Percentiles rank a stretch among this genome's conserved stretches.
These are phyloP conservation scores for Citrus trifoliata DNA, from an alignment of 345 rosid genomes.

Conservation along the genomic window DNA sequence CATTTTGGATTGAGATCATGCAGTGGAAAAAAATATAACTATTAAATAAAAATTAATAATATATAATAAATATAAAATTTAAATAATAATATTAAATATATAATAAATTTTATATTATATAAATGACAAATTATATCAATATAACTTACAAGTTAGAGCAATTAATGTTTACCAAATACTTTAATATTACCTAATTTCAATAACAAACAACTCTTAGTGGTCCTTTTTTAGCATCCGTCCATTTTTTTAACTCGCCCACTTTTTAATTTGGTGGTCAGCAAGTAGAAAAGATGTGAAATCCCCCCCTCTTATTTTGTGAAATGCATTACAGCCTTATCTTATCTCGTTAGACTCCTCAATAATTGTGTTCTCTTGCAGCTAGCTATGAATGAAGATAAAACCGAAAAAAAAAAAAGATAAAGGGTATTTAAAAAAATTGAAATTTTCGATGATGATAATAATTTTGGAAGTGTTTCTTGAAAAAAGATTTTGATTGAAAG, in stretches of 20 bases:
- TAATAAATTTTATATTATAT: too few species aligned
- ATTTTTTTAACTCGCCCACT: background rate
- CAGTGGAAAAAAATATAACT: too few species aligned
- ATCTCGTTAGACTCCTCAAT: background rate
- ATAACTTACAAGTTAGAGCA: too few species aligned
- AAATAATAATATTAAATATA: too few species aligned
- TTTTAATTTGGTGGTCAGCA: background rate
- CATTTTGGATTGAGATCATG: too few species aligned
- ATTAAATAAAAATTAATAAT: too few species aligned
- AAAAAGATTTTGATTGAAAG: too few species aligned
- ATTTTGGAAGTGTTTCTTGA: too few species aligned
- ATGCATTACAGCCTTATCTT: background rate
- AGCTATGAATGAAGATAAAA: background rate
- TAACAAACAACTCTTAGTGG: background rate
- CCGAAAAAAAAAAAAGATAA: background rate
- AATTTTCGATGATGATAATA: too few species aligned
- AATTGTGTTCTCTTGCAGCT: background rate
- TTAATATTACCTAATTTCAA: too few species aligned
- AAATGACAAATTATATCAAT: too few species aligned
- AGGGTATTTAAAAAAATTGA: background rate
- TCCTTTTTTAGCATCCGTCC: background rate
- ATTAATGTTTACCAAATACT: rapidly evolving
- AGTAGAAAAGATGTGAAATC: background rate
- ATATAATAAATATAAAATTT: too few species aligned
- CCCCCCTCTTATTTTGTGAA: background rate